Evolutionary conservation across 495 filamentous ascomycete genomes (phyloP).

Genomic region (Penicillium nucicola): DNA sequence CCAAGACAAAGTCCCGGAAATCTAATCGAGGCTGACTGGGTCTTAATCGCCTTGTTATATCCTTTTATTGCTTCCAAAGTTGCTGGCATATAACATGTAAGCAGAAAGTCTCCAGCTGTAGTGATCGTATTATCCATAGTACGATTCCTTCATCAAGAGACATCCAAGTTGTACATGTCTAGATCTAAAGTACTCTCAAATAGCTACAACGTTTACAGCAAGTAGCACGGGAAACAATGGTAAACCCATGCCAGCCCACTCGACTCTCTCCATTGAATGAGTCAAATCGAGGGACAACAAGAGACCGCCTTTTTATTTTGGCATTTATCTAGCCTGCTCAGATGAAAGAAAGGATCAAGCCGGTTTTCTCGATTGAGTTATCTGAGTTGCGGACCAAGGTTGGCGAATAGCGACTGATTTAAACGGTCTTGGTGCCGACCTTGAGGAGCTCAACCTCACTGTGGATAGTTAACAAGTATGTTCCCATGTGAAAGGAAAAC

Average conservation of each 20-base stretch:
- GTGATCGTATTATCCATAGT: too few species aligned
- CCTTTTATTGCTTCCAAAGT: too few species aligned
- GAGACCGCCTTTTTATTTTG: neutral
- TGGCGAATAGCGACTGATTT: neutral
- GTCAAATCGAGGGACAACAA: neutral
- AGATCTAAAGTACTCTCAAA: too few species aligned
- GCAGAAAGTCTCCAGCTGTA: too few species aligned
- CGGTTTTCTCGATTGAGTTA: neutral
- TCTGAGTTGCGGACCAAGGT: neutral
- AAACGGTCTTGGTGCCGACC: slow-evolving; percentile 35
- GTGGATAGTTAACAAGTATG: slow-evolving; percentile 8
- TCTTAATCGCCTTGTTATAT: too few species aligned
- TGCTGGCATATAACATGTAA: too few species aligned
- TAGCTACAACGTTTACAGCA: neutral
- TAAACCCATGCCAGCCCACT: neutral
- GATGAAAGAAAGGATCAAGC: slow-evolving; percentile 12
- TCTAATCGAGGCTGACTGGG: too few species aligned
- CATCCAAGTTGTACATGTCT: too few species aligned
- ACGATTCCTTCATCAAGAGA: too few species aligned
- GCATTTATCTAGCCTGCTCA: neutral
- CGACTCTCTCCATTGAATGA: neutral
- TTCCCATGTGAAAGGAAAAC: neutral
- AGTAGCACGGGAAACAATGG: neutral
- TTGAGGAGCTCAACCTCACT: slow-evolving; percentile 45
- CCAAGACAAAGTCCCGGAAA: too few species aligned